Conservation (phyloP, 148 eudicot genomes). For the Chenopodium berlandieri region DNA sequence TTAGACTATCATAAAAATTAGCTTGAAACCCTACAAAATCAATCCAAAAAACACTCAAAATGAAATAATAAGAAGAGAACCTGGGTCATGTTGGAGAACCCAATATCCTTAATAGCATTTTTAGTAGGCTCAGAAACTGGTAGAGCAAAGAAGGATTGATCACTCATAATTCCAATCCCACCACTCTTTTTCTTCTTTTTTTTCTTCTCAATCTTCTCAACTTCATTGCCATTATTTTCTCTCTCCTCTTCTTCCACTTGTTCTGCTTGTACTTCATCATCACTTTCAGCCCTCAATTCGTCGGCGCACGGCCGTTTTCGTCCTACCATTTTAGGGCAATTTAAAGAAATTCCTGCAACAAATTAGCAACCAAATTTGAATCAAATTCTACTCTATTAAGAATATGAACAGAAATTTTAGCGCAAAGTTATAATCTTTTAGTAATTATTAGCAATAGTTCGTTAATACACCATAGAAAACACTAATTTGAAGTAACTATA, state of each 20-base stretch:
- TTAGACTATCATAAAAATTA: background rate
- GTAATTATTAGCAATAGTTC: too few species aligned
- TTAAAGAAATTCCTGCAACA: too few species aligned
- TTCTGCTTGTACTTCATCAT: background rate
- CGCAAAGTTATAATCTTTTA: too few species aligned
- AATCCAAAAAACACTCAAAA: background rate
- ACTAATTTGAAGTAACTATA: too few species aligned
- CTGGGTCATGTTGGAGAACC: conserved; percentile 74
- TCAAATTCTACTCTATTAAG: too few species aligned
- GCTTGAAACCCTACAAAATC: background rate
- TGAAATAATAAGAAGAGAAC: conserved; percentile 23
- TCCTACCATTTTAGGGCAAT: background rate
- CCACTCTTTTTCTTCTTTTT: conserved; percentile 32
- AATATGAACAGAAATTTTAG: too few species aligned
- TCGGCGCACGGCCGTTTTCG: conserved; percentile 15
- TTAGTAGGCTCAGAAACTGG: conserved; percentile 56
- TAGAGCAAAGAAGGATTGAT: conserved; percentile 44
- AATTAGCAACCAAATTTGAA: too few species aligned
- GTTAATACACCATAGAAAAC: too few species aligned
- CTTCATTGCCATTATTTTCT: background rate
- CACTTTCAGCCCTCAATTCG: conserved; percentile 11
- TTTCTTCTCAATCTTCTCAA: conserved; percentile 12
- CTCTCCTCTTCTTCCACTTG: background rate
- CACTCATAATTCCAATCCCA: conserved; percentile 77
- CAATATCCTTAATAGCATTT: conserved; percentile 51